phyloP scores from a whole-genome alignment of 2,329 filamentous ascomycete genomes.

The Ascomycota sp. region DNA sequence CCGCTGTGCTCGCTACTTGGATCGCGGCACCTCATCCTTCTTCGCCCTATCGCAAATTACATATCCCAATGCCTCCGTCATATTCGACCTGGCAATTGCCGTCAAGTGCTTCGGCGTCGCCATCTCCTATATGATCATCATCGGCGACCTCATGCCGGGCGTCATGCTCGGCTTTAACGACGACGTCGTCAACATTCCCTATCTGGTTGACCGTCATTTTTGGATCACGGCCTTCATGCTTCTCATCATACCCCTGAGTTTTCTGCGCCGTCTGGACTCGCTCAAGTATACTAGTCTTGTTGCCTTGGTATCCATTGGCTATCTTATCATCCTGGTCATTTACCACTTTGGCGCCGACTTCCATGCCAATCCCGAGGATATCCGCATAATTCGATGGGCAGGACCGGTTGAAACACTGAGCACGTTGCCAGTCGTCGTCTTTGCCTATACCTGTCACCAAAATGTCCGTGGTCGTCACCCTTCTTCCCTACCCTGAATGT shows the following conservation, averaged over 20 bases:
- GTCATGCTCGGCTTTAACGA: constrained; percentile 64
- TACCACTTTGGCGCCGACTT: constrained; percentile 77
- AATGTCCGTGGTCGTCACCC: constrained; percentile 36
- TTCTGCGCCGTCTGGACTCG: constrained; percentile 74
- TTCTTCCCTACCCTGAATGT: too few relatives aligned
- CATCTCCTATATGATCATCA: constrained; percentile 95
- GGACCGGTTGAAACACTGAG: constrained; percentile 59
- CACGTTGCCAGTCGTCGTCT: constrained; percentile 83
- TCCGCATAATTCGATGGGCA: constrained; percentile 58
- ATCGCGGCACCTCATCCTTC: constrained; percentile 72
- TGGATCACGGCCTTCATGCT: constrained; percentile 98
- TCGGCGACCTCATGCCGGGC: constrained; percentile 92
- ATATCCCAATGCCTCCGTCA: constrained; percentile 82
- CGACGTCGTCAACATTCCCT: constrained; percentile 37
- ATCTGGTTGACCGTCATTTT: constrained; percentile 74
- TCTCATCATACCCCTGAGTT: constrained; percentile 81
- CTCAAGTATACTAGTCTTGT: constrained; percentile 92
- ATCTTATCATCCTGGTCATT: constrained; percentile 76
- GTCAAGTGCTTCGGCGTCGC: constrained; percentile 96
- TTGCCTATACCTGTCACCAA: constrained; percentile 98
- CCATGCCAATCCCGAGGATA: constrained; percentile 45
- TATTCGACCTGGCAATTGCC: constrained; percentile 89
- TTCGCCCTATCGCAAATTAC: constrained; percentile 94
- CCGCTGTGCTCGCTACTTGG: constrained; percentile 77
- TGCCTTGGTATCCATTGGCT: constrained; percentile 79